Evolutionary conservation across 345 rosid genomes (phyloP).

Genomic region (Populus tremula): DNA sequence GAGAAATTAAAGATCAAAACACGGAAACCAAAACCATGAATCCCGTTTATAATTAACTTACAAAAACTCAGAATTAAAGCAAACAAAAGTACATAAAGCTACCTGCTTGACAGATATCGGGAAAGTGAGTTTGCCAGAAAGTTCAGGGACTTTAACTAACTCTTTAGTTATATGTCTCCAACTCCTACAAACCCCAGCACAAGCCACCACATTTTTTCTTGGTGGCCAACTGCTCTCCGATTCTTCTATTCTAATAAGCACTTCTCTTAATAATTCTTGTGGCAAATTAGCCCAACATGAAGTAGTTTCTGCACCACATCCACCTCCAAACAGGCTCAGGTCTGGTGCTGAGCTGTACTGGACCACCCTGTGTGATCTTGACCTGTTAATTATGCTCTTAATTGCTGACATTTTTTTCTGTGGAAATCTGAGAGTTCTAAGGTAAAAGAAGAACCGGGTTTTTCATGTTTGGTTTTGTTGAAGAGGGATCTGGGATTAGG

Average conservation of each 20-base stretch:
- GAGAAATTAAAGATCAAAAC: neutral
- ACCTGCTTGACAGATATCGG: constrained; percentile 37
- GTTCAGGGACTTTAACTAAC: constrained; percentile 31
- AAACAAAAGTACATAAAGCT: neutral
- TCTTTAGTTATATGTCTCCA: constrained; percentile 32
- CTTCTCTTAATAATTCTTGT: constrained; percentile 33
- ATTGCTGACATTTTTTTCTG: constrained; percentile 29
- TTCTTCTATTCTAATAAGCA: constrained; percentile 24
- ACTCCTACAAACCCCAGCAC: constrained; percentile 34
- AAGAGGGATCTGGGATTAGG: neutral
- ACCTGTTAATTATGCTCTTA: constrained; percentile 38
- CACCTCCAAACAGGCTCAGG: neutral
- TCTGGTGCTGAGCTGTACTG: constrained; percentile 16
- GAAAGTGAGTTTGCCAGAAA: constrained; percentile 28
- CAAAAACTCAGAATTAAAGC: neutral
- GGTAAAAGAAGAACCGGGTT: neutral
- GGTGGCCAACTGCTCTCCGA: constrained; percentile 36
- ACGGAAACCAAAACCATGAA: neutral
- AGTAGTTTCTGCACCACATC: neutral
- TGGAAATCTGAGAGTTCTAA: neutral
- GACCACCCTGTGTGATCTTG: constrained; percentile 27
- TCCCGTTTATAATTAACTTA: neutral
- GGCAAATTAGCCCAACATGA: constrained; percentile 32
- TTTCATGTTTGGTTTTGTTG: neutral
- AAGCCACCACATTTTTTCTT: constrained; percentile 33